Evolutionary conservation across 371 early-diverging fungal species (phyloP), one percentile per base, ranked within the genome.

Genomic region (Mucor lusitanicus): DNA sequence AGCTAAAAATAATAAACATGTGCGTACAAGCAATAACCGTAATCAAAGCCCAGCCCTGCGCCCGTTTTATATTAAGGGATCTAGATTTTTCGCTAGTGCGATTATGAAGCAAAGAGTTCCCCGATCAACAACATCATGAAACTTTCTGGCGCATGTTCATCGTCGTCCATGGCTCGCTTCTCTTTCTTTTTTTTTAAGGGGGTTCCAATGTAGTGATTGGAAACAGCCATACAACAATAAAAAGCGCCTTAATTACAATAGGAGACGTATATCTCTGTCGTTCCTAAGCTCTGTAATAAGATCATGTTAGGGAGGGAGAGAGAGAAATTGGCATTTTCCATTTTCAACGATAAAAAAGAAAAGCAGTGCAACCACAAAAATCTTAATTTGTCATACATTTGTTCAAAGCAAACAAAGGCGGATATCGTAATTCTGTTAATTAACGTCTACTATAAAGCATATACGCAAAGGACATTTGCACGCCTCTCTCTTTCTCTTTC

Each of bases 311-410:
- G 35, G n/a, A n/a, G n/a, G n/a, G n/a, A 30, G 30, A 6, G 30
- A 44, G 44, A 19, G 44, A 44, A 37, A 58, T 58, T 58, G 35
- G 21, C 21, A 37, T 58, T 35, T 58, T 58, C 58, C 37, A 58
- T 58, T 21, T 44, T 44, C 19, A 8, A 37, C 11, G 13, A 37
- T 37, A 37, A 35, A 35, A 42, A n/a, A 15, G 33, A 33, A 33
- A 3, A 19, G 44, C 35, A 35, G 33, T 58, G 58, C 23, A 58
- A 58, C 58, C 39, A 35, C 35, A 21, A 35, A 32, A 58, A 35
- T 21, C 21, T 35, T 58, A 33, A 58, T 58, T 58, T 33, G 58
- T 58, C 17, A 35, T 33, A 58, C 58, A 58, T 19, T 21, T 35
- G 8, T 15, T 35, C 33, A 33, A n/a, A 21, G 37, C 35, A 33